Conservation (phyloP, 2,329 filamentous ascomycete species). For the Allantophomopsis cytisporea region DNA sequence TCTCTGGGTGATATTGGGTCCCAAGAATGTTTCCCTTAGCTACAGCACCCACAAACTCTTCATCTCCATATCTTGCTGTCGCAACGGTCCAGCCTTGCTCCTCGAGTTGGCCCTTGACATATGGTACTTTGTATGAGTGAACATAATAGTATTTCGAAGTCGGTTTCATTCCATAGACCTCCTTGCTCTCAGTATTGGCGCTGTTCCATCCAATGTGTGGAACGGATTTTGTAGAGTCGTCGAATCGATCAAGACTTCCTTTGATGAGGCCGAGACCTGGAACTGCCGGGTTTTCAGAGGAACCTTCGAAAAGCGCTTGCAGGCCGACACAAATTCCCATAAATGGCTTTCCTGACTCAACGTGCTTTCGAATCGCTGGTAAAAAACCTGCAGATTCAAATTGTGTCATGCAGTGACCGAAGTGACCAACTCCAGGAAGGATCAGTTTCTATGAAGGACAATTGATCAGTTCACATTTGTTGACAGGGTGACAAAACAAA, state of each 20-base stretch:
- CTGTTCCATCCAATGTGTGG: conserved; percentile 99
- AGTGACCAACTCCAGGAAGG: conserved; percentile 91
- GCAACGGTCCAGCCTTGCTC: conserved; percentile 83
- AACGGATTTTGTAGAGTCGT: conserved; percentile 71
- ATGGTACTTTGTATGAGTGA: conserved; percentile 81
- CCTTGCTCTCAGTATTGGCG: conserved; percentile 48
- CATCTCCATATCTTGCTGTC: conserved; percentile 72
- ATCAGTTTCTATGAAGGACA: conserved; percentile 61
- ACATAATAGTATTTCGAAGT: conserved; percentile 98
- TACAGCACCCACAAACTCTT: conserved; percentile 86
- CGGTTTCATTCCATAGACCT: conserved; percentile 66
- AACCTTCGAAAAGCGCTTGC: conserved; percentile 80
- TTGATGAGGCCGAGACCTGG: conserved; percentile 67
- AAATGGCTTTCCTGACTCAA: conserved; percentile 85
- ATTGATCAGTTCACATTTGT: conserved; percentile 1
- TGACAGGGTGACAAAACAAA: not conserved
- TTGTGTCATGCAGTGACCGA: conserved; percentile 86
- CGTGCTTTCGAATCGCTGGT: conserved; percentile 70
- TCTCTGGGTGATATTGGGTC: conserved; percentile 96
- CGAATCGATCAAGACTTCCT: conserved; percentile 59
- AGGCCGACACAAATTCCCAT: conserved; percentile 96
- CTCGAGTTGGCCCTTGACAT: conserved; percentile 61
- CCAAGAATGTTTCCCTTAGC: conserved; percentile 76
- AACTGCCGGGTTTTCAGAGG: conserved; percentile 60
- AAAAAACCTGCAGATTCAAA: conserved; percentile 72